Evolutionary conservation across 371 early-diverging fungal genomes (phyloP), one percentile per base, ranked within the genome.

Genomic region (Apophysomyces variabilis): DNA sequence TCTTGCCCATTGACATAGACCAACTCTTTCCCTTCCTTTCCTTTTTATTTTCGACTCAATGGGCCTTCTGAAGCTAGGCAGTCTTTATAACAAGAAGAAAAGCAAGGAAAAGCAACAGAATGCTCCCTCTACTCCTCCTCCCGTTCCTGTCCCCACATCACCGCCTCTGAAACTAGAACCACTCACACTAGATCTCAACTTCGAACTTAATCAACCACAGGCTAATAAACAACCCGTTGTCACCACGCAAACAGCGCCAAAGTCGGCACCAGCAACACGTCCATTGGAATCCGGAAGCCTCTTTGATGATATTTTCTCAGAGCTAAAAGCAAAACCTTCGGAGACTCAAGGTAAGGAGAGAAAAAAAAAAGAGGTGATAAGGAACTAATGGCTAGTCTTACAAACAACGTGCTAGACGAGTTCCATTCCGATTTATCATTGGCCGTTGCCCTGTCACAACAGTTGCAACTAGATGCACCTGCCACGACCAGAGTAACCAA

Each of bases 281-380:
- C 68, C 75, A 56, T 68, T 72, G 57, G 73, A 70, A 50, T 43
- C 75, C 60, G 73, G 72, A 57, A 73, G 75, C 57, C 56, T 80
- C 14, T 72, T 80, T 38, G 78, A 77, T 47, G 80, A 77, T 61
- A 77, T 80, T 18, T 75, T 80, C 63, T 66, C 77, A 32, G 77
- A 77, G 54, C 61, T 77, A 14, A 67, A 71, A 21, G 60, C 61
- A 61, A 56, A 62, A 44, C 57, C 60, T 39, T 54, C 32, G 18
- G 21, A 63, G 43, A 21, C 50, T 50, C 38, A n/a, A 58, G 47
- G 62, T 36, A 56, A 57, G 18, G 46, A 26, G 54, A 62, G 35
- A 66, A 64, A 61, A 44, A 66, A 67, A 64, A 62, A 58, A 16
- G 32, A 41, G 45, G 16, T 44, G 14, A 64, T 38, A 57, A 26